Percentiles rank a stretch among this genome's conserved stretches.
Evolutionary conservation across 2,329 filamentous ascomycete genomes (phyloP).

Genomic region (Metarhizium album): DNA sequence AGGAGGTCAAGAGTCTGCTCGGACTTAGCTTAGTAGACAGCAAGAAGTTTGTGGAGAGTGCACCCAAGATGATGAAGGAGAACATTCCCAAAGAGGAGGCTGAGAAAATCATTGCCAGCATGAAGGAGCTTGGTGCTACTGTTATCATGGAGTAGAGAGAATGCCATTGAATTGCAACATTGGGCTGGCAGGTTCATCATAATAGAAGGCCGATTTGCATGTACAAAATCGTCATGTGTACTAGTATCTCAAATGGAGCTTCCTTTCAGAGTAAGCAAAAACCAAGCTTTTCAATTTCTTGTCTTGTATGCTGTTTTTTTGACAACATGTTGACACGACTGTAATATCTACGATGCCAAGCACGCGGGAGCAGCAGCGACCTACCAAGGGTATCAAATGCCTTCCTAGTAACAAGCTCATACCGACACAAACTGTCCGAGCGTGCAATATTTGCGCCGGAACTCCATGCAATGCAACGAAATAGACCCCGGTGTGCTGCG

Average conservation of each 20-base stretch:
- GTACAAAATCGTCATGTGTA: slow-evolving; percentile 27
- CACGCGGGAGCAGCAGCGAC: background rate
- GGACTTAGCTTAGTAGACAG: slow-evolving; percentile 94
- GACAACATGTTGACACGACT: background rate
- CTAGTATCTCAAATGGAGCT: slow-evolving; percentile 20
- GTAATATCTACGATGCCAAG: background rate
- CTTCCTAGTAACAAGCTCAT: slow-evolving; percentile 9
- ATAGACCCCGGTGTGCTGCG: background rate
- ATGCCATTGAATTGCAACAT: background rate
- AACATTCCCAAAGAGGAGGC: slow-evolving; percentile 97
- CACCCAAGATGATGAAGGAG: slow-evolving; percentile 98
- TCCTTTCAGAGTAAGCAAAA: background rate
- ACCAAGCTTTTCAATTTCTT: background rate
- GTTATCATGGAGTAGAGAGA: slow-evolving; percentile 75
- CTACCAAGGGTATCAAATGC: slow-evolving; percentile 19
- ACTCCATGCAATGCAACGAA: slow-evolving; percentile 19
- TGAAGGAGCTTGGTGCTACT: slow-evolving; percentile 88
- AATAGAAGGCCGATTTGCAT: slow-evolving; percentile 24
- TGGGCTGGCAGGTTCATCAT: slow-evolving; percentile 18
- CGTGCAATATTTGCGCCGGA: slow-evolving; percentile 7
- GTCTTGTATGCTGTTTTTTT: background rate
- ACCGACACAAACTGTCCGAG: background rate
- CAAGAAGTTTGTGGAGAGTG: slow-evolving; percentile 99
- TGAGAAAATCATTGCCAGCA: slow-evolving; percentile 91
- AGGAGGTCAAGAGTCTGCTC: slow-evolving; percentile 96